Conservation (phyloP, 169 alveolate species). For the Cryptosporidium felis region DNA sequence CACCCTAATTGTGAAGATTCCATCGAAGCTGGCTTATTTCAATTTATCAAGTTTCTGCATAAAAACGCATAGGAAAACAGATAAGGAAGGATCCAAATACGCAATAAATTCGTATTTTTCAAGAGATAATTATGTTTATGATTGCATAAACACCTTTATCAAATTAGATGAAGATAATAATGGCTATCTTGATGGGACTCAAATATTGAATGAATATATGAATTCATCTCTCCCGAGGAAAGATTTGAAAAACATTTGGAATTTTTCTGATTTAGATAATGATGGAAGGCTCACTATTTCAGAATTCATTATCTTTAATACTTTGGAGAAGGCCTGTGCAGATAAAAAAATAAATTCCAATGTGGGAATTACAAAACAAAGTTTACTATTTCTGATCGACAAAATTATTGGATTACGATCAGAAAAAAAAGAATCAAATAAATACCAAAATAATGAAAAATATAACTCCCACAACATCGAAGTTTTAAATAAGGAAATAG, state of each 20-base stretch:
- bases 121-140: neutral
- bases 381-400: neutral
- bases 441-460: neutral
- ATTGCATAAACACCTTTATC: neutral
- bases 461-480: neutral
- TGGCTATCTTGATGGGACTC: slow-evolving; percentile 17
- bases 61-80: neutral
- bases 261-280: slow-evolving; percentile 29
- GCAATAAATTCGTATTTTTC: slow-evolving; percentile 28
- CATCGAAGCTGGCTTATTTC: slow-evolving; percentile 31
- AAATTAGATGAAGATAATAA: neutral
- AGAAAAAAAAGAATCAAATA: neutral
- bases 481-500: neutral
- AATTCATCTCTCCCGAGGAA: neutral
- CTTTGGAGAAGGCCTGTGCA: neutral
- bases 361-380: neutral
- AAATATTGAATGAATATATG: slow-evolving; percentile 3
- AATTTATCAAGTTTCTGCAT: neutral
- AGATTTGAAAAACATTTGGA: slow-evolving; percentile 27
- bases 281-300: slow-evolving; percentile 27
- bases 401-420: neutral
- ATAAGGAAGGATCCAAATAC: neutral
- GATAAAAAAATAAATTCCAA: neutral
- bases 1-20: neutral
- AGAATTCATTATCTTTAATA: slow-evolving; percentile 30